Evolutionary conservation across 495 filamentous ascomycete genomes (phyloP), one percentile per base, ranked within the genome.

Genomic region (Staphylotrichum tortipilum): DNA sequence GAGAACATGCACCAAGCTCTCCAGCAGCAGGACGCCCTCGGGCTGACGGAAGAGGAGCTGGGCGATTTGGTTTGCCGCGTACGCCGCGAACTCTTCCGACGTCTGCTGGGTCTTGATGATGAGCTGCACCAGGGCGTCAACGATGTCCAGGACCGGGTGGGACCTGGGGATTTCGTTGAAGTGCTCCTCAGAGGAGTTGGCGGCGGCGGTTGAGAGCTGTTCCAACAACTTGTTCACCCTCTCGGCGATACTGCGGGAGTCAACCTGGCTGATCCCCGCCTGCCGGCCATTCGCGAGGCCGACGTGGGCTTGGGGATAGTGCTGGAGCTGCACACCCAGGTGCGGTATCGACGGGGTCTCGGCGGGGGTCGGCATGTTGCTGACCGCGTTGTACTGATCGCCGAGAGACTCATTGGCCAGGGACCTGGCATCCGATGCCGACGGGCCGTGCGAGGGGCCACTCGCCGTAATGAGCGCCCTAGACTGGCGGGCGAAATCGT

Each of bases 401-500:
- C 88, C 85, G 19, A 96, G 76, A 12, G 92, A 79, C 58, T 96
- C 89, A 47, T 77, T 78, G 11, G 75, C 67, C 47, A 78, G 60
- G 11, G 73, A 70, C 47, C 77, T 72, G 3, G 73, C 66, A 56
- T 78, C 77, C 11, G 77, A 78, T 3, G 67, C 57, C 3, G 75
- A 70, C 6, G 73, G 58, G 3, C 64, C 64, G 49, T 78, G 76
- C 14, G 69, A 61, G 3, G 70, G 61, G 3, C 52, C 38, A 7
- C 58, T 38, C 1, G 63, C 36, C 8, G 65, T 53, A 19, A 64
- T 57, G 1, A 80, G 70, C 14, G 76, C 77, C 24, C 87, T 81
- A 9, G 84, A 78, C 60, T 91, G 86, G 36, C 89, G 78, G 5
- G 86, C 88, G 66, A 99, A 99, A 37, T 95, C 89, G 52, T 94